Conservation (phyloP, 2,329 filamentous ascomycete genomes). For the Bipolaris oryzae region DNA sequence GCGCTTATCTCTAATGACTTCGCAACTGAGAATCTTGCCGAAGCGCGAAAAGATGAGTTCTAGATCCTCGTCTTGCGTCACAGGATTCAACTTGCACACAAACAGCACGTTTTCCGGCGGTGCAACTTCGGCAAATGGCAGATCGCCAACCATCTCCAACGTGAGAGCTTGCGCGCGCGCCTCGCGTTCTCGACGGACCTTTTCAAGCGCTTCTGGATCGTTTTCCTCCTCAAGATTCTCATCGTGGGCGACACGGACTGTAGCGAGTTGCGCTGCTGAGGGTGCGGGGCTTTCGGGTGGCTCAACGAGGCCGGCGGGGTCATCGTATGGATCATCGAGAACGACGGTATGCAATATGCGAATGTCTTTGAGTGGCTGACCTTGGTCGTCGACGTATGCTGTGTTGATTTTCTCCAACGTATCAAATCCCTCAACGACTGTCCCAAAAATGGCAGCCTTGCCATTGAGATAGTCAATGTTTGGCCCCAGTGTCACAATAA, state of each 20-base stretch:
- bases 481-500: constrained; percentile 88
- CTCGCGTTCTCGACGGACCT: constrained; percentile 81
- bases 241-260: constrained; percentile 89
- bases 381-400: constrained; percentile 83
- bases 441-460: constrained; percentile 93
- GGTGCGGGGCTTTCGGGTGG: constrained; percentile 82
- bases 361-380: constrained; percentile 90
- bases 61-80: constrained; percentile 92
- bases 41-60: constrained; percentile 97
- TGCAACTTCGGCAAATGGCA: constrained; percentile 96
- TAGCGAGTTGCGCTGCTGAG: constrained; percentile 83
- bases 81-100: constrained; percentile 97
- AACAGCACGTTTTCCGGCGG: constrained; percentile 97
- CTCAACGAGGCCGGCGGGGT: constrained; percentile 76
- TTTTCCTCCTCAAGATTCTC: constrained; percentile 78
- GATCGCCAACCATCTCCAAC: constrained; percentile 95
- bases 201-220: constrained; percentile 81
- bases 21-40: constrained; percentile 91
- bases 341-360: constrained; percentile 91
- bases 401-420: constrained; percentile 91
- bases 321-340: constrained; percentile 88
- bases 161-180: constrained; percentile 93
- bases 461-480: constrained; percentile 89
- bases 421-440: constrained; percentile 95
- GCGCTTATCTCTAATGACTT: constrained; percentile 92